A percentile compares a stretch with the other conserved stretches of the same genome.
phyloP scores from a whole-genome alignment of 2,329 filamentous ascomycete genomes.

The Calonectria multiphialidica region DNA sequence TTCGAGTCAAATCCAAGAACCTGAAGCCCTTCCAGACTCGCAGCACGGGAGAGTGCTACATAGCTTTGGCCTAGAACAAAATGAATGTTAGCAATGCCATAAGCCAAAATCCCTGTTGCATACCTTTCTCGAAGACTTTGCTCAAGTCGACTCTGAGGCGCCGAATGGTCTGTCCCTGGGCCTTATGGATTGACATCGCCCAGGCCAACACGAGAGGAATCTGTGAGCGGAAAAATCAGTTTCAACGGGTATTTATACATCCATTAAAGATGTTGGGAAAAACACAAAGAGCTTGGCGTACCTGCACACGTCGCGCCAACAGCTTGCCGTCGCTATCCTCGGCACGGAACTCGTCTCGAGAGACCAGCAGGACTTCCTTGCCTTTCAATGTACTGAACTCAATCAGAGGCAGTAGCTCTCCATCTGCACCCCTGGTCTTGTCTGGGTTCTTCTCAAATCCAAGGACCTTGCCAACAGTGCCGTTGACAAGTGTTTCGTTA shows the following conservation, averaged over 20 bases:
- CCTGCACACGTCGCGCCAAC: neutral
- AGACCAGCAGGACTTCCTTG: neutral
- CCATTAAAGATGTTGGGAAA: too few relatives aligned
- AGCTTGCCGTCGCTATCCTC: neutral
- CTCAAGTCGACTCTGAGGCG: neutral
- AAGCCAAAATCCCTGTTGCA: rapidly evolving
- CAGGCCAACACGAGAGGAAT: neutral
- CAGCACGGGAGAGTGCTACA: neutral
- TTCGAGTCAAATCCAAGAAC: neutral
- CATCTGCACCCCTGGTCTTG: neutral
- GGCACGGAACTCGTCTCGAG: neutral
- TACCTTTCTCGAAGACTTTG: neutral
- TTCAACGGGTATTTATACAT: neutral
- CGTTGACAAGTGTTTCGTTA: neutral
- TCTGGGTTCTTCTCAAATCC: neutral
- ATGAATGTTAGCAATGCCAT: neutral
- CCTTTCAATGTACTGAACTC: neutral
- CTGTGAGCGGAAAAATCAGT: neutral
- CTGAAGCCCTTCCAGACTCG: neutral
- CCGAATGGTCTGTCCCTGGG: neutral
- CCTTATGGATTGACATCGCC: neutral
- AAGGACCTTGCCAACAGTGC: neutral
- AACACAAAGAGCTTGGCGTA: neutral
- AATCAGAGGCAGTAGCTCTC: neutral
- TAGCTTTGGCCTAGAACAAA: neutral